Conservation (phyloP, 257 asterid species). For the Solanum piurae region DNA sequence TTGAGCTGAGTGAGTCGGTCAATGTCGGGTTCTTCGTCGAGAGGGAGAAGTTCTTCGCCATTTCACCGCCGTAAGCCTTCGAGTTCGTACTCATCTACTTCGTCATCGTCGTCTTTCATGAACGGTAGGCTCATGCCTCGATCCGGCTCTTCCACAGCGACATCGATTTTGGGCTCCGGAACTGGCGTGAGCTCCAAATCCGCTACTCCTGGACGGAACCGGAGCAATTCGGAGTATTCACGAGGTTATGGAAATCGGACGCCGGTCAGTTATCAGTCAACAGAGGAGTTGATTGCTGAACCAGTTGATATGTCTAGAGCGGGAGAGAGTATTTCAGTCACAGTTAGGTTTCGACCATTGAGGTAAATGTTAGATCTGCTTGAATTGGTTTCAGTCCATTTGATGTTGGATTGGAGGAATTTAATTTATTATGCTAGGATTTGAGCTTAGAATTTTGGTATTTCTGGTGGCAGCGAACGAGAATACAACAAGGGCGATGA, state of each 20-base stretch:
- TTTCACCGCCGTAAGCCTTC: slow-evolving; percentile 51
- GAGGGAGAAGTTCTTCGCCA: slow-evolving; percentile 87
- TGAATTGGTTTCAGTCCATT: slow-evolving; percentile 21
- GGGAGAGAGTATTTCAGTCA: slow-evolving; percentile 89
- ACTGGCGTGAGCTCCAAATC: slow-evolving; percentile 45
- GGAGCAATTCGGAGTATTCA: slow-evolving; percentile 30
- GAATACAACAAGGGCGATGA: slow-evolving; percentile 92
- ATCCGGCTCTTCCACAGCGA: slow-evolving; percentile 54
- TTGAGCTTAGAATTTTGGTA: slow-evolving; percentile 18
- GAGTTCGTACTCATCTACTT: slow-evolving; percentile 78
- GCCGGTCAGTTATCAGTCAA: slow-evolving; percentile 52
- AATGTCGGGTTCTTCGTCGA: slow-evolving; percentile 84
- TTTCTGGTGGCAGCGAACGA: slow-evolving; percentile 57
- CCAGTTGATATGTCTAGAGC: slow-evolving; percentile 54
- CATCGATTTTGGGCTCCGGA: slow-evolving; percentile 49
- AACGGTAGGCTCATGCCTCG: slow-evolving; percentile 57
- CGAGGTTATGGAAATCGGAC: slow-evolving; percentile 27
- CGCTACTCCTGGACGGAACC: slow-evolving; percentile 38
- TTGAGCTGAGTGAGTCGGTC: slow-evolving; percentile 2
- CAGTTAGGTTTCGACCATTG: slow-evolving; percentile 91
- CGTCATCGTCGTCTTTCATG: slow-evolving; percentile 81
- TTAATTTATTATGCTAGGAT: slow-evolving; percentile 19
- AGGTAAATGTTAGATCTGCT: slow-evolving; percentile 72
- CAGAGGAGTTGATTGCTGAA: slow-evolving; percentile 60
- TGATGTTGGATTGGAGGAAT: slow-evolving; percentile 10